A percentile compares a stretch with the other conserved stretches of the same genome.
Conservation (phyloP, 2,329 filamentous ascomycete species). For the Fusarium sp. region DNA sequence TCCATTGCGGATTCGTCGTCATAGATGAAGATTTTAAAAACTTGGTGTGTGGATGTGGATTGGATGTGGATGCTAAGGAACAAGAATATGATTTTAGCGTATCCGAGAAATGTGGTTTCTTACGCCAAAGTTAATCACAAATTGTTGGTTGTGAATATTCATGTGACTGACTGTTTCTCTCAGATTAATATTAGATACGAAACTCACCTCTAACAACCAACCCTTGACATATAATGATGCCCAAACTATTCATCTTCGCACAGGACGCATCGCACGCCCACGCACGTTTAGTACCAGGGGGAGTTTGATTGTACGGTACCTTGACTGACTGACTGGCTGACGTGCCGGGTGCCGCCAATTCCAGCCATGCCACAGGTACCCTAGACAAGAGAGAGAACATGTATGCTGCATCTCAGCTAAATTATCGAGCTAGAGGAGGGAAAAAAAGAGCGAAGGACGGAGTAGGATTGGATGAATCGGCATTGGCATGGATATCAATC, state of each 20-base stretch:
- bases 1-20: slow-evolving; percentile 13
- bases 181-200: neutral
- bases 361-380: neutral
- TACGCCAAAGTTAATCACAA: neutral
- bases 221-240: slow-evolving; percentile 9
- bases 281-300: slow-evolving; percentile 1
- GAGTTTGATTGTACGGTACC: slow-evolving; percentile 20
- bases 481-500: slow-evolving; percentile 9
- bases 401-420: neutral
- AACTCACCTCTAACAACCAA: slow-evolving; percentile 3
- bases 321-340: slow-evolving; percentile 7
- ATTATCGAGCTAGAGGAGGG: neutral
- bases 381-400: slow-evolving; percentile 8
- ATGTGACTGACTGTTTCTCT: neutral
- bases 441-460: neutral
- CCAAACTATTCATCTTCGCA: slow-evolving; percentile 19
- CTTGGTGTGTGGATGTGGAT: neutral
- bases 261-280: slow-evolving; percentile 17
- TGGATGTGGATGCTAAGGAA: neutral
- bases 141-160: neutral
- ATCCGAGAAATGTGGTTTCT: neutral
- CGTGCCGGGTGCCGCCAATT: slow-evolving; percentile 22
- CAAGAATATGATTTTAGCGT: neutral
- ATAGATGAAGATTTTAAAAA: slow-evolving; percentile 6
- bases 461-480: slow-evolving; percentile 7